Evolutionary conservation across 2,329 filamentous ascomycete species (phyloP).

Genomic region (Arthroderma sp.): DNA sequence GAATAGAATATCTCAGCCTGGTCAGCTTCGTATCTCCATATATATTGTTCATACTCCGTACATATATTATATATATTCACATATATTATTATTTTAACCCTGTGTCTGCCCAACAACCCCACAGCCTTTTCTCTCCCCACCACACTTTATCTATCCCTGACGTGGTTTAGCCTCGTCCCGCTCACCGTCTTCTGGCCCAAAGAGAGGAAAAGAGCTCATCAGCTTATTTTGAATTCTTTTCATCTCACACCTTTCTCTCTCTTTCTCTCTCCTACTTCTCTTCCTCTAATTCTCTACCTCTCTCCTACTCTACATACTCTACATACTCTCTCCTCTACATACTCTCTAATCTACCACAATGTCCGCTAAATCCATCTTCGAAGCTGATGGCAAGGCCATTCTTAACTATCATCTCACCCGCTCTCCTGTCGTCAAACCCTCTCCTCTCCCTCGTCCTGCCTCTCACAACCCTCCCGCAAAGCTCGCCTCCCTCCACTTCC

Average conservation of each 20-base stretch:
- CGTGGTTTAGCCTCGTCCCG: no score
- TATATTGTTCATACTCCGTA: no score
- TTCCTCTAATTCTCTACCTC: constrained; percentile 10
- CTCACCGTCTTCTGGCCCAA: not conserved
- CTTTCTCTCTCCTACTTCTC: constrained; percentile 10
- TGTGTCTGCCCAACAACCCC: no score
- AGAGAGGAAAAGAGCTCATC: not conserved
- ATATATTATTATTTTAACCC: no score
- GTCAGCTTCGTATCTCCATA: no score
- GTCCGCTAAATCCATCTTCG: constrained; percentile 94
- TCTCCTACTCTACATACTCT: not conserved
- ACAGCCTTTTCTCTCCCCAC: no score
- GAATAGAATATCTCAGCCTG: no score
- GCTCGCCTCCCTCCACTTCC: constrained; percentile 85
- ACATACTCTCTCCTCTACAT: not conserved
- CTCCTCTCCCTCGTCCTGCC: constrained; percentile 67
- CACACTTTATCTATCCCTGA: no score
- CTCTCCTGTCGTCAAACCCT: constrained; percentile 93
- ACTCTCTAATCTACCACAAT: constrained; percentile 39
- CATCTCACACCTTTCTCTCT: not conserved
- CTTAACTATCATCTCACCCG: constrained; percentile 99
- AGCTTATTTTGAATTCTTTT: not conserved
- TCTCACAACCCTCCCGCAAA: constrained; percentile 88
- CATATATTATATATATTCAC: no score
- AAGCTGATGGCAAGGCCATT: constrained; percentile 99